Evolutionary conservation across 768 basidiomycete genomes (phyloP).

Genomic region (Leccinellum luteum): DNA sequence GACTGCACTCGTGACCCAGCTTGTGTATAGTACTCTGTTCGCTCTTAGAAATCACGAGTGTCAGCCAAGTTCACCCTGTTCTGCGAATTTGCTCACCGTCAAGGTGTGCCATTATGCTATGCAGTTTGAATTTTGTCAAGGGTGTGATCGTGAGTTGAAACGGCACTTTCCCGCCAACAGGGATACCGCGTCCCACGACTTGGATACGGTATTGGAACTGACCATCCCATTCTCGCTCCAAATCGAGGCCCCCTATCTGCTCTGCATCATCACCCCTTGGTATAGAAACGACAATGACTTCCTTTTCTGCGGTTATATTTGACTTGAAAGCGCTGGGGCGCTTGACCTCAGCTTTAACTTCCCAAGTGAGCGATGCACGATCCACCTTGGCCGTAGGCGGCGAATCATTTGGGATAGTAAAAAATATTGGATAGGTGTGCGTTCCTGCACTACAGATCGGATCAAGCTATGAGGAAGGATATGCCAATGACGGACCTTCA

Average conservation of each 20-base stretch:
- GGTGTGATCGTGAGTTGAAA: constrained; percentile 82
- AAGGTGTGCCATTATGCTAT: constrained; percentile 66
- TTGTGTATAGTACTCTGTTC: constrained; percentile 75
- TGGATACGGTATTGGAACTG: constrained; percentile 81
- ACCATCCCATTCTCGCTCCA: constrained; percentile 89
- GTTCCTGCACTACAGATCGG: constrained; percentile 67
- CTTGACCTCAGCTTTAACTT: constrained; percentile 76
- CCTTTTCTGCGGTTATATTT: constrained; percentile 65
- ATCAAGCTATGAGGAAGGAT: constrained; percentile 22
- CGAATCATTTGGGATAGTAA: constrained; percentile 74
- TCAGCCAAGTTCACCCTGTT: neutral
- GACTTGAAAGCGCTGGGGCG: constrained; percentile 76
- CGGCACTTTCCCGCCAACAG: constrained; percentile 80
- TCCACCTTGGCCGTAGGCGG: constrained; percentile 77
- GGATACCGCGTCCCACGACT: constrained; percentile 71
- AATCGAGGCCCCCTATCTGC: constrained; percentile 72
- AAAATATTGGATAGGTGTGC: constrained; percentile 93
- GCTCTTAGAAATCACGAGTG: constrained; percentile 47
- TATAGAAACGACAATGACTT: constrained; percentile 71
- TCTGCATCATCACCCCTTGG: constrained; percentile 52
- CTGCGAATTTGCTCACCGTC: constrained; percentile 63
- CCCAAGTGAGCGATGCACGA: constrained; percentile 77
- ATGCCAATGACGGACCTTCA: constrained; percentile 52
- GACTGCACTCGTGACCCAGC: constrained; percentile 66
- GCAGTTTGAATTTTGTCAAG: constrained; percentile 76